Evolutionary conservation across 371 early-diverging fungal genomes (phyloP), one percentile per base, ranked within the genome.

Genomic region (Choanephora cucurbitarum): DNA sequence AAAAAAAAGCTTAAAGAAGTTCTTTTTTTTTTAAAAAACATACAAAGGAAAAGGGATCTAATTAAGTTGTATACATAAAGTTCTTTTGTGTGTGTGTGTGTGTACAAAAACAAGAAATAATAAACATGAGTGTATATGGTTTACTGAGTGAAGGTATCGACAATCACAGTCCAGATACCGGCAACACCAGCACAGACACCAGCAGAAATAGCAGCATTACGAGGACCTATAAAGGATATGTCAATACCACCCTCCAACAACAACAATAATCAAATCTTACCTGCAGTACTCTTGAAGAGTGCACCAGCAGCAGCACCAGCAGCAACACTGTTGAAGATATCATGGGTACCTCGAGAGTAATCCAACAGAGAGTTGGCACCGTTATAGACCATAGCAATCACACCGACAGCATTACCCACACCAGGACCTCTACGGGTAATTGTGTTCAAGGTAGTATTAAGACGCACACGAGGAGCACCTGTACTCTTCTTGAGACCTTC

Each of bases 351-450:
- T 52, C 89, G 76, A 28, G 77, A 64, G 49, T 66, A 68, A 59
- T 86, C 85, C 53, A 92, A 84, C 50, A 77, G 60, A n/a, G 87
- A 79, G 58, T 86, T 89, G 45, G 86, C 74, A 49, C 82, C 82
- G 58, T 89, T 92, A 73, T 92, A 92, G 63, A 89, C 74, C 89
- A 92, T 82, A 11, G 89, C 92, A 67, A 89, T 60, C 18, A 93
- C 84, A 67, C 93, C 94, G 13, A 87, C 75, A 22, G 92, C 87
- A 76, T 93, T 93, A 58, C 88, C 94, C 46, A 92, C 68, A 60
- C 91, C 92, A 21, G 94, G 94, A 14, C 94, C 94, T 52, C 94
- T 86, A 52, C 91, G 84, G 6, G 94, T 93, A 67, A 88, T 85
- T 21, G 85, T 80, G 76, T 93, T 93, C 49, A 93, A 80, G 15